Base-by-base conservation (phyloP, 495 filamentous ascomycete species). In the Daldinia decipiens region DNA sequence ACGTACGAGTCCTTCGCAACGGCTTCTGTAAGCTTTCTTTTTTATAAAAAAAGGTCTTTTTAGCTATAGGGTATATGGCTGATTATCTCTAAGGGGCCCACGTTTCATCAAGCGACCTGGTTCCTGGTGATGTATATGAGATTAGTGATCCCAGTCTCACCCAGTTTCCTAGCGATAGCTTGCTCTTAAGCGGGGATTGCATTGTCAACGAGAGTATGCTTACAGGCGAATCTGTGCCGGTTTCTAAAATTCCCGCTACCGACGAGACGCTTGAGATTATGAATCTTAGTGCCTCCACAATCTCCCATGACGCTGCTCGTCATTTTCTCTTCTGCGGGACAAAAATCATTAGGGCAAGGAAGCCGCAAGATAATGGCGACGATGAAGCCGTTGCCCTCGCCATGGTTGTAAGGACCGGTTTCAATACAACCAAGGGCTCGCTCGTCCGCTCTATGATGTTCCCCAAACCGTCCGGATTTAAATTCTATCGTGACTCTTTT, bases 141-240 rank as follows among this genome's bases (percentile, higher is more conserved):
- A 88, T 98, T 45, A 97, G 95, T 59, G 96, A 99, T 78, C 96
- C 95, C 13, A 94, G 89, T n/a, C 82, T 99, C 29, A 87, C 89
- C n/a, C 91, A 96, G 73, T 92, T 97, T 72, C 96, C 96, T 11
- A 93, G 93, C 74, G 96, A 99, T 80, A 96, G 94, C 77, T 83
- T 99, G 39, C 82, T 99, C 7, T 82, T 99, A 5, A 92, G 92
- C 59, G 96, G 96, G 26, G 96, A 99, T 78, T 97, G 94, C 78
- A 98, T 99, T 68, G 94, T 99, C 66, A 99, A 99, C 77, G 96
- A 99, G 79, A 98, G 95, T 83, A 99, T 99, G 96, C 88, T 99
- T 32, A 99, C 96, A 40, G 91, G 91, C 91, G 96, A 99, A 84
- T 98, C 96, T 56, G 93, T 99, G 29, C 96, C 96, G 6, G 94